Evolutionary conservation across 441 rosid species (phyloP).

Genomic region (Erysimum cheiri): DNA sequence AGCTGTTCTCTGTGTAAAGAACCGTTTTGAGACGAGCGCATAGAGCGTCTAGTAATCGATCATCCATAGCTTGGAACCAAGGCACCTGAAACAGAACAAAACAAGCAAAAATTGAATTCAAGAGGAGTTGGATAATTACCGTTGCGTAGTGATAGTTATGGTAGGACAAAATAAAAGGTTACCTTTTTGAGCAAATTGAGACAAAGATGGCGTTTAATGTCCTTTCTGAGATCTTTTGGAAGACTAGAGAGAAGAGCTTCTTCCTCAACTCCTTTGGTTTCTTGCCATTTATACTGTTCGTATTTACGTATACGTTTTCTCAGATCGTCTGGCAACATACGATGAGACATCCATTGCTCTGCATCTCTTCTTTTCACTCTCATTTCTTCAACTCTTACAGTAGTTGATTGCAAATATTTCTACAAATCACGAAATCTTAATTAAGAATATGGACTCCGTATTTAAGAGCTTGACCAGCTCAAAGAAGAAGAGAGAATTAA

Average conservation of each 20-base stretch:
- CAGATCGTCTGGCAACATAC: conserved; percentile 55
- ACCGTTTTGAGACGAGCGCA: conserved; percentile 54
- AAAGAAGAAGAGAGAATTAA: not conserved
- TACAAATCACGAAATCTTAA: conserved; percentile 14
- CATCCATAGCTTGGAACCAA: conserved; percentile 56
- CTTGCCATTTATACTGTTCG: conserved; percentile 55
- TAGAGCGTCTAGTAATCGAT: conserved; percentile 51
- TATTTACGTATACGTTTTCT: conserved; percentile 49
- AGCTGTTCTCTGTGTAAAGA: conserved; percentile 52
- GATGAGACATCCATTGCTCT: conserved; percentile 64
- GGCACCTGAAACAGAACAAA: conserved; percentile 46
- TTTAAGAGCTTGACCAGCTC: not conserved
- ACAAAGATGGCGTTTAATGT: conserved; percentile 49
- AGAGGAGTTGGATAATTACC: not conserved
- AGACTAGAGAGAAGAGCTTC: conserved; percentile 43
- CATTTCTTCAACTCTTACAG: conserved; percentile 57
- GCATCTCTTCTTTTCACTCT: conserved; percentile 55
- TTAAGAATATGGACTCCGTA: not conserved
- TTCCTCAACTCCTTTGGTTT: conserved; percentile 49
- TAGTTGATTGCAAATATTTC: conserved; percentile 56
- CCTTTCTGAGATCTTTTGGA: conserved; percentile 46
- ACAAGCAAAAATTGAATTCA: not conserved
- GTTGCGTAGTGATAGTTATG: not conserved
- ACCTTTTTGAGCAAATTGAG: conserved; percentile 40
- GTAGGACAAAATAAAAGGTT: not conserved